A percentile compares a stretch with the other conserved stretches of the same genome.
Conservation (phyloP, 1,284 basidiomycete species). For the Meira nashicola region DNA sequence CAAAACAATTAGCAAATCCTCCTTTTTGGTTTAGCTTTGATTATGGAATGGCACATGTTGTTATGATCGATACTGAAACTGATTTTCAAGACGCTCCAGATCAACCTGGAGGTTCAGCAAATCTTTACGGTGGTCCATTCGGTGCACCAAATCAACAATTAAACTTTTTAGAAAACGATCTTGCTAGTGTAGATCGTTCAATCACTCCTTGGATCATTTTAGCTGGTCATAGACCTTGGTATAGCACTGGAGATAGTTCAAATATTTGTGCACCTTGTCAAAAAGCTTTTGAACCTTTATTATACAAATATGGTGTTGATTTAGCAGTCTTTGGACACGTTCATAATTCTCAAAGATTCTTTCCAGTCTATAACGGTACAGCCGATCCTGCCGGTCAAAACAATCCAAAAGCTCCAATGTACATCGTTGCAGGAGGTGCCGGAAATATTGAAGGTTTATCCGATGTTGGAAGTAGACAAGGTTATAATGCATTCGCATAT, state of each 20-base stretch:
- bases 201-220: constrained; percentile 54
- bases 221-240: constrained; percentile 40
- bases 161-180: constrained; percentile 44
- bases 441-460: constrained; percentile 48
- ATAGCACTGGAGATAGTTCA: constrained; percentile 13
- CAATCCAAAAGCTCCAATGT: constrained; percentile 46
- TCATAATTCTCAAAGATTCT: constrained; percentile 52
- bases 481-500: constrained; percentile 38
- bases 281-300: constrained; percentile 49
- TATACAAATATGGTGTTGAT: constrained; percentile 52
- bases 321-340: constrained; percentile 51
- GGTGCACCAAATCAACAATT: constrained; percentile 17
- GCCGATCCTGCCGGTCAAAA: constrained; percentile 33
- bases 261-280: constrained; percentile 46
- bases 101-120: constrained; percentile 21
- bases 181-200: constrained; percentile 50
- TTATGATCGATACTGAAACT: constrained; percentile 39
- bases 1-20: constrained; percentile 5
- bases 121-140: constrained; percentile 20
- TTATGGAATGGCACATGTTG: constrained; percentile 36
- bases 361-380: constrained; percentile 42
- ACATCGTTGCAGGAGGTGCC: constrained; percentile 50
- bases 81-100: constrained; percentile 32
- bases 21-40: constrained; percentile 33
- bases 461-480: neutral